Base-by-base conservation (phyloP, 371 early-diverging fungal genomes). In the Parasitella parasitica region DNA sequence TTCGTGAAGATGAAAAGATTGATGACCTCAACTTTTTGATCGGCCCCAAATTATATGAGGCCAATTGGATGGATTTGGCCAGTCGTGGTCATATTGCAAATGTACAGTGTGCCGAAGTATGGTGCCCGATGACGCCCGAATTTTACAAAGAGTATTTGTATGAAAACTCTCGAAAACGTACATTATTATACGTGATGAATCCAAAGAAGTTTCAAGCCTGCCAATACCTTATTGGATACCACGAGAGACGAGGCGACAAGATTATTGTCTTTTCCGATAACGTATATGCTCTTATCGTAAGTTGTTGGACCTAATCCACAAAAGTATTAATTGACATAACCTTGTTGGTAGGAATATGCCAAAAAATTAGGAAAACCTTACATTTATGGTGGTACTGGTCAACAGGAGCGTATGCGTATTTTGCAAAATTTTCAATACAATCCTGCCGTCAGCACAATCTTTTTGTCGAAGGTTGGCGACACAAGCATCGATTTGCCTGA, bases 191-290 rank as follows among this genome's bases (percentile, higher is more conserved):
- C 63, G 97, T 92, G 50, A 96, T 99, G 98, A 99, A 99, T 71
- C 99, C 99, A 3, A 90, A 89, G 64, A 99, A 99, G 71, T 91
- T 99, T 71, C 98, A 97, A 72, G 94, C 94, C 3, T 97, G 98
- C 70, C 97, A 99, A 70, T 99, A 94, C 70, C 73, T 99, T 66
- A 99, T 99, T 53, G 82, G 90, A 35, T 97, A 87, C 66, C 99
- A 99, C 73, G 98, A 99, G 76, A 77, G 78, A 41, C 87, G 95
- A 39, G 99, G 99, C 15, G 99, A 99, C 77, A 99, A 99, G 79
- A 97, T 98, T 65, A 99, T 99, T 77, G 99, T 99, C 7, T 99
- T 99, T 78, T 95, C 97, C 15, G 99, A 99, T 78, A 98, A 98
- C 76, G 97, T 99, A 2, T 96, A 89, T 85, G 99, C 99, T 0